Conservation (phyloP, 2,329 filamentous ascomycete genomes). For the Trichoderma simmonsii region DNA sequence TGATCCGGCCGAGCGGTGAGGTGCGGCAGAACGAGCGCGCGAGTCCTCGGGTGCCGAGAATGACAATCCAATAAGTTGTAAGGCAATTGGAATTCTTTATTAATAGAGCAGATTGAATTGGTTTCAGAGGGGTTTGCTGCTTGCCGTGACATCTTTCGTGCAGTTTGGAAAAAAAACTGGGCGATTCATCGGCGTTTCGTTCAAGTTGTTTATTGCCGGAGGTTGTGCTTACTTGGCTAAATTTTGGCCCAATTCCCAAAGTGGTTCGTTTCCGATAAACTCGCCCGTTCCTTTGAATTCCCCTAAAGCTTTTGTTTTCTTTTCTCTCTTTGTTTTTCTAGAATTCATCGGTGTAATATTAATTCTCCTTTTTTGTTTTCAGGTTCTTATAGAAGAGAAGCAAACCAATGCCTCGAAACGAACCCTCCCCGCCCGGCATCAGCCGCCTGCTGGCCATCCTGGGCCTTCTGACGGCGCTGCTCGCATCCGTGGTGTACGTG, state of each 20-base stretch:
- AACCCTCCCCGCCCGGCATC: conserved; percentile 27
- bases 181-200: neutral
- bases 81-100: neutral
- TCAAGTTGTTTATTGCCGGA: neutral
- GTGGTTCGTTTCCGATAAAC: neutral
- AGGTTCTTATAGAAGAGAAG: neutral
- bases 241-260: neutral
- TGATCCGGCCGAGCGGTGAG: conserved; percentile 29
- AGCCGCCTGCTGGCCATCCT: conserved; percentile 46
- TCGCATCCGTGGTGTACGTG: conserved; percentile 52
- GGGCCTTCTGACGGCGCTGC: conserved; percentile 51
- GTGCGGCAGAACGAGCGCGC: conserved; percentile 25
- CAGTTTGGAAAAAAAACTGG: neutral
- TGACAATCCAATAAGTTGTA: neutral
- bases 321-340: neutral
- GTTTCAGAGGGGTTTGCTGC: neutral
- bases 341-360: neutral
- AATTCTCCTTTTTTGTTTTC: neutral
- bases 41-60: neutral
- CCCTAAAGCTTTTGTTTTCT: neutral
- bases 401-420: conserved; percentile 20
- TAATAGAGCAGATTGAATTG: neutral
- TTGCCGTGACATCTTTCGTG: neutral
- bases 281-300: neutral
- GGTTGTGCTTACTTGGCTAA: neutral